Evolutionary conservation across 1,284 basidiomycete species (phyloP).

Genomic region (Cutaneotrichosporon sp.): DNA sequence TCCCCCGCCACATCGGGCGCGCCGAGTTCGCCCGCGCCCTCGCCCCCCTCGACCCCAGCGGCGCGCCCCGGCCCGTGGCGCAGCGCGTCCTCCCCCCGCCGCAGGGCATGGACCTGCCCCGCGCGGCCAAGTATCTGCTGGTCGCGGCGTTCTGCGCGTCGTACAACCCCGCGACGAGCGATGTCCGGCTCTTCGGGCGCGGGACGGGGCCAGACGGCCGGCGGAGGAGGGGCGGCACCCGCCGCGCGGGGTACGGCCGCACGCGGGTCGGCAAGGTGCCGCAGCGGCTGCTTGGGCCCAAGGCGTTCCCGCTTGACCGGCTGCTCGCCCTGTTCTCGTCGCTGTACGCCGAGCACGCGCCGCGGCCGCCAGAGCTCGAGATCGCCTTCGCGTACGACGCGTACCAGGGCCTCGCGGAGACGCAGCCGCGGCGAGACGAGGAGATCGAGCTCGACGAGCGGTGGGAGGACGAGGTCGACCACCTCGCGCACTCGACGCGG

Average conservation of each 20-base stretch:
- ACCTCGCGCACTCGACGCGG: constrained; percentile 41
- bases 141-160: constrained; percentile 81
- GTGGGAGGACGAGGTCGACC: constrained; percentile 50
- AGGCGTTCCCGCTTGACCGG: constrained; percentile 77
- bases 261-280: constrained; percentile 56
- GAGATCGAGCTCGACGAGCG: constrained; percentile 60
- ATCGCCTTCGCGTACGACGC: constrained; percentile 38
- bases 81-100: constrained; percentile 32
- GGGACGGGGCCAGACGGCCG: constrained; percentile 68
- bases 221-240: constrained; percentile 58
- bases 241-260: constrained; percentile 50
- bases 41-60: constrained; percentile 16
- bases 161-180: constrained; percentile 79
- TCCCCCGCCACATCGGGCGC: constrained; percentile 35
- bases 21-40: constrained; percentile 35
- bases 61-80: constrained; percentile 9
- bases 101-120: constrained; percentile 55
- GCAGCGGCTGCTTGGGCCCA: constrained; percentile 77
- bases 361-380: constrained; percentile 50
- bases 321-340: constrained; percentile 80
- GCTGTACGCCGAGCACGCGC: constrained; percentile 75
- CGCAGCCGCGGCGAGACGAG: constrained; percentile 66
- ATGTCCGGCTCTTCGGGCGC: constrained; percentile 74
- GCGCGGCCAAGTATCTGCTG: constrained; percentile 72
- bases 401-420: constrained; percentile 19